Conservation (phyloP, 2,329 filamentous ascomycete species). For the Trichoderma breve region DNA sequence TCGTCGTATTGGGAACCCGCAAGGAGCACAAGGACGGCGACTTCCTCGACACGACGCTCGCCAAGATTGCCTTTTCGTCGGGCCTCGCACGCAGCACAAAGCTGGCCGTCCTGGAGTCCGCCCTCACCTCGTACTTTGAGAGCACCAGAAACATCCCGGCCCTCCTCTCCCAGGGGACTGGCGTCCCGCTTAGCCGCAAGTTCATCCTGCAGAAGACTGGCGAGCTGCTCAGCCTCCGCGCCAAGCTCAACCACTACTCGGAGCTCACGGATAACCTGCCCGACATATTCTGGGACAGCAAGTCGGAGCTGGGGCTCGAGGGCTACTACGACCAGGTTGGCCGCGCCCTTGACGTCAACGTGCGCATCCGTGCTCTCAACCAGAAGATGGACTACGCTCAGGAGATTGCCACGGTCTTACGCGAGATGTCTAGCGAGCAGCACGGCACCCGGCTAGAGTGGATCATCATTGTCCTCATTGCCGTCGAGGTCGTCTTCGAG, state of each 20-base stretch:
- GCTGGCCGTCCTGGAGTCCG: constrained; percentile 83
- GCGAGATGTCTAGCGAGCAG: constrained; percentile 86
- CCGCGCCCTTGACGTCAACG: constrained; percentile 82
- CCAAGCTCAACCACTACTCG: constrained; percentile 93
- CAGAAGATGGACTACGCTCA: constrained; percentile 98
- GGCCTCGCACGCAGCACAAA: constrained; percentile 91
- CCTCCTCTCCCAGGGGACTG: constrained; percentile 64
- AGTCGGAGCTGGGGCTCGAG: constrained; percentile 84
- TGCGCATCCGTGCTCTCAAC: constrained; percentile 86
- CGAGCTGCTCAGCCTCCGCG: constrained; percentile 82
- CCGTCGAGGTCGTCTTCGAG: constrained; percentile 88
- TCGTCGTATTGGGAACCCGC: constrained; percentile 83
- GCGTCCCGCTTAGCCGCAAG: constrained; percentile 50
- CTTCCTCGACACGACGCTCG: constrained; percentile 63
- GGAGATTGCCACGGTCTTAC: constrained; percentile 85
- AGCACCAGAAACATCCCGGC: constrained; percentile 80
- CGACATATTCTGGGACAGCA: constrained; percentile 94
- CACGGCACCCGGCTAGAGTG: constrained; percentile 86
- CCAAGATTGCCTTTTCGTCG: constrained; percentile 95
- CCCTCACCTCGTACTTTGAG: constrained; percentile 80
- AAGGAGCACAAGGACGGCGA: constrained; percentile 45
- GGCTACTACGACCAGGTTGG: constrained; percentile 95
- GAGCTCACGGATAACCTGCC: constrained; percentile 93
- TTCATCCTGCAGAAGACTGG: constrained; percentile 94
- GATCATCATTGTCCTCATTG: constrained; percentile 93